Evolutionary conservation across 2,329 filamentous ascomycete species (phyloP), one percentile per base, ranked within the genome.

Genomic region (Metarhizium brunneum): DNA sequence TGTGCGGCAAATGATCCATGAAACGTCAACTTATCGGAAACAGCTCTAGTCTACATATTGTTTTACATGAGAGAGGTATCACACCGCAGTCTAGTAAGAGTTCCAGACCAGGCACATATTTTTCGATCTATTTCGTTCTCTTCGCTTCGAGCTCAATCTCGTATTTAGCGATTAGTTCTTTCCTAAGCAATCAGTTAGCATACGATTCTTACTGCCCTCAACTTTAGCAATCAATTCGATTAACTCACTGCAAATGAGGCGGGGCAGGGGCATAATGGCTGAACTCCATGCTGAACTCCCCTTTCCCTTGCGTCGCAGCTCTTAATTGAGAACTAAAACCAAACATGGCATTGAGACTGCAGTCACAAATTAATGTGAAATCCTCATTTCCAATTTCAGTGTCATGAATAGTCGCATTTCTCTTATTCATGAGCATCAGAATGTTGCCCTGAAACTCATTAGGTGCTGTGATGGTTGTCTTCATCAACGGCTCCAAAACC

Each of bases 271-370:
- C 85, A 67, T 99, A 99, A 76, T 97, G 94, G 72, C 88, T 94
- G 68, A 99, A 99, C 75, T 99, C 94, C 94, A 99, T 97, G 66
- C 83, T 88, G 69, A 96, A 99, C 76, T 99, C 94, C 66, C 94
- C 94, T 81, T 99, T 99, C 59, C 94, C 94, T 76, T 99, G 94
- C 2, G 92, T 97, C 25, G 92, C 89, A 14, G 94, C 94, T 64
- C 94, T 83, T 62, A 99, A 75, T 73, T 96, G 89, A 47, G 86
- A 89, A 66, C 86, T 92, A 76, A 99, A 97, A 60, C 94, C 94
- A 70, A 99, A 99, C 94, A 99, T 99, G 70, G 87, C 84, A 71
- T 97, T 96, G 69, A 99, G 74, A 69, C 87, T 92, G 77, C 91
- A 96, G 74, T 97, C 94, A 30, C 91, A 92, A 55, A 86, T 84